Base-by-base conservation (phyloP, 2,329 filamentous ascomycete species). In the Blastomyces silverae region DNA sequence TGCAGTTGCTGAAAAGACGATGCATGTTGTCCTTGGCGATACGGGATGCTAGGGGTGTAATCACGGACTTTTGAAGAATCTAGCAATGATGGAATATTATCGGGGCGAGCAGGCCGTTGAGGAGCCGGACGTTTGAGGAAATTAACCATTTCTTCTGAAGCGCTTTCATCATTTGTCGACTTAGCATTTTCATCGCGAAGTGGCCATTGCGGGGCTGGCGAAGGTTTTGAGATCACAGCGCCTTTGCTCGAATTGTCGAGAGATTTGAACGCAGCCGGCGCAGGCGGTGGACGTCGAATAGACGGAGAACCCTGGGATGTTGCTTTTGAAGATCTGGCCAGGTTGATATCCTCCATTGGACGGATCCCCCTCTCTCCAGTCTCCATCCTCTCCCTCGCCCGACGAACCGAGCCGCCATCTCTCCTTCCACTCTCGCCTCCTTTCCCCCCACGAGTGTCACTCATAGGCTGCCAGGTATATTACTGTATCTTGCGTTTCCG, bases 181-280 rank as follows among this genome's bases (percentile, higher is more conserved):
- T 68, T 66, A n/a, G 70, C 67, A 44, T 71, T 65, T 67, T 76
- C 74, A 67, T 77, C 74, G n/a, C 77, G 73, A 11, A 82, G 72
- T 60, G 80, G 79, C 80, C 80, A 82, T 71, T 80, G 77, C 48
- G 77, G 76, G 66, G 74, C 73, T 61, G 77, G 77, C 11, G 77
- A 73, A n/a, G 67, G 62, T 46, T 72, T 63, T 13, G 65, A 62
- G 50, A 68, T 66, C 17, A 68, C 42, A 48, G 15, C 39, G 44
- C 56, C 17, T 39, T 48, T 63, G 59, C 56, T 62, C 3, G 60
- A 63, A 42, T 68, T 63, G 37, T 66, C 64, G n/a, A 52, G 34
- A 6, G 65, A 22, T 52, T 64, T 46, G 66, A 66, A 53, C 67
- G 69, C 50, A 62, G 67, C 53, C 44, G 66, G 37, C 57, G 67